Evolutionary conservation across 1,284 basidiomycete species (phyloP).

Genomic region (Ustilago bromivora): DNA sequence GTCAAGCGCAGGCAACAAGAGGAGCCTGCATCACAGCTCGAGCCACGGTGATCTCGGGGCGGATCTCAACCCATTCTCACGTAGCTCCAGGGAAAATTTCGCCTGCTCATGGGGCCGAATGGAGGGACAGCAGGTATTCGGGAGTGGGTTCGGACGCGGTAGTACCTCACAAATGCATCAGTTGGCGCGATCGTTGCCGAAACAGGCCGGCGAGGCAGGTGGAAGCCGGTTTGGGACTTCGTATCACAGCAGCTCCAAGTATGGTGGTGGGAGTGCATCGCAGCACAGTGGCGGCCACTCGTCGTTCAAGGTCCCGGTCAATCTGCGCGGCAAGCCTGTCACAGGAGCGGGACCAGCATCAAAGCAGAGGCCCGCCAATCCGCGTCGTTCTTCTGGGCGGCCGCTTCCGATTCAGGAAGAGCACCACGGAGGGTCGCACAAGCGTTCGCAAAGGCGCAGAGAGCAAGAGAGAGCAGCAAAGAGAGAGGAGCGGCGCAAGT

Average conservation of each 20-base stretch:
- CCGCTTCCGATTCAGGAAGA: conserved; percentile 45
- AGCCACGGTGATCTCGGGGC: conserved; percentile 44
- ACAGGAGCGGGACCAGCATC: conserved; percentile 1
- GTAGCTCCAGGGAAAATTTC: conserved; percentile 23
- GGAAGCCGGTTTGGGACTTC: conserved; percentile 21
- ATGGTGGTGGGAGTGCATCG: conserved; percentile 28
- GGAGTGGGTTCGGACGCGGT: conserved; percentile 3
- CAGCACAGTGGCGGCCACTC: conserved; percentile 44
- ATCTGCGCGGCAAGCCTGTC: conserved; percentile 13
- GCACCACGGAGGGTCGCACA: conserved; percentile 12
- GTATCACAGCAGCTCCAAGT: conserved; percentile 35
- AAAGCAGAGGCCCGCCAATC: conserved; percentile 22
- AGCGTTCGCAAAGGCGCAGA: conserved; percentile 14
- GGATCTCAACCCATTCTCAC: conserved; percentile 29
- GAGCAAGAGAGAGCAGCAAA: conserved; percentile 23
- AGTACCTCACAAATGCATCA: conserved; percentile 19
- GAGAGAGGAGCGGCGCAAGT: conserved; percentile 25
- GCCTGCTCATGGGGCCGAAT: conserved; percentile 28
- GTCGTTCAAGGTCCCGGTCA: conserved; percentile 44
- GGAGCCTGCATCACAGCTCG: conserved; percentile 42
- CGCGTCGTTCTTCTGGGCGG: conserved; percentile 15
- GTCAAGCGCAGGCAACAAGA: conserved; percentile 24
- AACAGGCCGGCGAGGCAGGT: conserved; percentile 19
- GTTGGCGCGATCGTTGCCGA: conserved; percentile 43
- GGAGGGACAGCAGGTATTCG: conserved; percentile 14